Evolutionary conservation across 1,284 basidiomycete species (phyloP).

Genomic region (Gymnopus androsaceus): DNA sequence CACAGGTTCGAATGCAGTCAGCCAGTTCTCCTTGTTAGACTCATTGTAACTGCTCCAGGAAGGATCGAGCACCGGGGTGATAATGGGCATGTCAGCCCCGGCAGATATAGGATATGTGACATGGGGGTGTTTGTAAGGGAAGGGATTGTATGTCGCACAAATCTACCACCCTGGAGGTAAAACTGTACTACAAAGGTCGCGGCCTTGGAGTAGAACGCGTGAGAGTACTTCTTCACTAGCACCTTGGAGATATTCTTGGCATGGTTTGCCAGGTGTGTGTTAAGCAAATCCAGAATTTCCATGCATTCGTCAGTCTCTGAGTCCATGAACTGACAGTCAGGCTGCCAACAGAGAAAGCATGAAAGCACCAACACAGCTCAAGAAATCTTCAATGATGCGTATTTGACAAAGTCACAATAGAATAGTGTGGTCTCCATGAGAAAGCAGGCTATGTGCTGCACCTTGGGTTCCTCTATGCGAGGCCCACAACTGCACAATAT

Average conservation of each 20-base stretch:
- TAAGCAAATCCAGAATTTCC: slow-evolving; percentile 83
- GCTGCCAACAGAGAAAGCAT: slow-evolving; percentile 81
- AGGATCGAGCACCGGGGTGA: slow-evolving; percentile 54
- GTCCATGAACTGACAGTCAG: slow-evolving; percentile 76
- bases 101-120: slow-evolving; percentile 63
- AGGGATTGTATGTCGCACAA: slow-evolving; percentile 50
- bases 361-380: slow-evolving; percentile 87
- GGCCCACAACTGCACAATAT: slow-evolving; percentile 73
- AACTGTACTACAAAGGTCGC: slow-evolving; percentile 91
- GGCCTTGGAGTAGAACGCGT: slow-evolving; percentile 91
- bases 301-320: slow-evolving; percentile 77
- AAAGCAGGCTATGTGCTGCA: slow-evolving; percentile 94
- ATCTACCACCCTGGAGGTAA: slow-evolving; percentile 81
- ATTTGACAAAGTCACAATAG: slow-evolving; percentile 92
- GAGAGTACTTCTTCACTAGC: slow-evolving; percentile 96
- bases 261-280: slow-evolving; percentile 81
- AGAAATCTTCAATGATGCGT: slow-evolving; percentile 85
- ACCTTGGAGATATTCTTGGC: slow-evolving; percentile 91
- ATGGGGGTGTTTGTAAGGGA: slow-evolving; percentile 72
- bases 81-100: slow-evolving; percentile 77
- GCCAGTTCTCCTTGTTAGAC: slow-evolving; percentile 83
- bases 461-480: slow-evolving; percentile 80
- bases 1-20: slow-evolving; percentile 66
- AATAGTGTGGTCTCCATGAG: slow-evolving; percentile 98
- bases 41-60: slow-evolving; percentile 55